These are phyloP conservation scores for Xylaria sp. DNA, from an alignment of 2,329 filamentous ascomycete species.

Conservation along the genomic window DNA sequence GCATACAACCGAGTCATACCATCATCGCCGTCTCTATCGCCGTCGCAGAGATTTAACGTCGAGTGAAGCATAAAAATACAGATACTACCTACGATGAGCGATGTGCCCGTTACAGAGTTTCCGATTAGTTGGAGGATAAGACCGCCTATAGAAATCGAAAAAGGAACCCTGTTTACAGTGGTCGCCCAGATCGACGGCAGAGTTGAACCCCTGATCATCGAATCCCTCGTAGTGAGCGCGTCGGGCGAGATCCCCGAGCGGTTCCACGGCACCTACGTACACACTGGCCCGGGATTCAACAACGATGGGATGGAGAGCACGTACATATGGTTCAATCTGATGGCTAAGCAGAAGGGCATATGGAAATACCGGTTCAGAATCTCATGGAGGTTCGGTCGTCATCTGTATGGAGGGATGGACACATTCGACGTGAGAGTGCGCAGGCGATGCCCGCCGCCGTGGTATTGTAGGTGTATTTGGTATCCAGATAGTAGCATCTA, in stretches of 20 bases:
- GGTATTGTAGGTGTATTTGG: constrained; percentile 20
- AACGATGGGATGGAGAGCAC: not conserved
- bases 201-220: not conserved
- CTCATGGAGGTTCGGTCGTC: constrained; percentile 7
- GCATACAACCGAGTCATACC: not conserved
- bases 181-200: not conserved
- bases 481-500: not conserved
- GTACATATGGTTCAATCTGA: constrained; percentile 22
- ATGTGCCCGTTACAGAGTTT: not conserved
- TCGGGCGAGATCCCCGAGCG: not conserved
- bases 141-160: not conserved
- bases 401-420: not conserved
- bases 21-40: not conserved
- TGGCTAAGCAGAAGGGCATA: not conserved
- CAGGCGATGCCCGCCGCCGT: not conserved
- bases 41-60: not conserved
- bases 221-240: not conserved
- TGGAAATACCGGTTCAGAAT: constrained; percentile 18
- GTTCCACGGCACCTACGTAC: not conserved
- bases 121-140: constrained; percentile 12
- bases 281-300: constrained; percentile 7
- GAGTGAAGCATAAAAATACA: not conserved
- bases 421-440: not conserved
- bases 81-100: constrained; percentile 10
- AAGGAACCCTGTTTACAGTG: not conserved